A percentile compares a stretch with the other conserved stretches of the same genome.
Evolutionary conservation across 2,329 filamentous ascomycete genomes (phyloP).

Genomic region (Emergomyces africanus): DNA sequence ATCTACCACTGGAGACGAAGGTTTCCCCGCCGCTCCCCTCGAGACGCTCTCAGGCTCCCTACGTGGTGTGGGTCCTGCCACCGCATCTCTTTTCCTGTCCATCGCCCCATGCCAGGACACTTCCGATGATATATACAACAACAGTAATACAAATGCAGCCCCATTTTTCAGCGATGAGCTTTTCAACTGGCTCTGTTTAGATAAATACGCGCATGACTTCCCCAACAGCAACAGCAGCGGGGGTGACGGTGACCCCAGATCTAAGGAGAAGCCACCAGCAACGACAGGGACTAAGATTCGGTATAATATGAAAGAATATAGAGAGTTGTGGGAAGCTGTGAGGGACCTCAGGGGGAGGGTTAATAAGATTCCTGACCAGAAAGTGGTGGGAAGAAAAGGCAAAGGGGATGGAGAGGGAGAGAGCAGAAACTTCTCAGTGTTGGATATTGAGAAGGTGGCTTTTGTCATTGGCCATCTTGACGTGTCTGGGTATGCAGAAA

Average conservation of each 20-base stretch:
- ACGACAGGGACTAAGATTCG: conserved; percentile 23
- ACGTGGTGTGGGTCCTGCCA: conserved; percentile 31
- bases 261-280: not conserved
- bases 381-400: not conserved
- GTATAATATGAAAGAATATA: conserved; percentile 30
- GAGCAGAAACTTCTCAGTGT: conserved; percentile 14
- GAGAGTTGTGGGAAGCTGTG: conserved; percentile 19
- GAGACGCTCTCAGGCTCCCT: conserved; percentile 23
- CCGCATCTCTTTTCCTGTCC: conserved; percentile 30
- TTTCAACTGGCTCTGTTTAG: conserved; percentile 27
- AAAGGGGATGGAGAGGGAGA: conserved; percentile 2
- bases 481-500: conserved; percentile 13
- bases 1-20: conserved; percentile 3
- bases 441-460: conserved; percentile 26
- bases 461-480: conserved; percentile 26
- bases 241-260: not conserved
- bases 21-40: conserved; percentile 21
- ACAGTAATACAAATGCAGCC: conserved; percentile 10
- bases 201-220: conserved; percentile 11
- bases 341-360: conserved; percentile 14
- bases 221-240: not conserved
- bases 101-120: conserved; percentile 11
- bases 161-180: conserved; percentile 35
- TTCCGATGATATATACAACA: not conserved
- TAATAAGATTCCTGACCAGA: conserved; percentile 6